A percentile compares a stretch with the other conserved stretches of the same genome.
Evolutionary conservation across 2,329 filamentous ascomycete species (phyloP).

Genomic region (Cladosporium sp.): DNA sequence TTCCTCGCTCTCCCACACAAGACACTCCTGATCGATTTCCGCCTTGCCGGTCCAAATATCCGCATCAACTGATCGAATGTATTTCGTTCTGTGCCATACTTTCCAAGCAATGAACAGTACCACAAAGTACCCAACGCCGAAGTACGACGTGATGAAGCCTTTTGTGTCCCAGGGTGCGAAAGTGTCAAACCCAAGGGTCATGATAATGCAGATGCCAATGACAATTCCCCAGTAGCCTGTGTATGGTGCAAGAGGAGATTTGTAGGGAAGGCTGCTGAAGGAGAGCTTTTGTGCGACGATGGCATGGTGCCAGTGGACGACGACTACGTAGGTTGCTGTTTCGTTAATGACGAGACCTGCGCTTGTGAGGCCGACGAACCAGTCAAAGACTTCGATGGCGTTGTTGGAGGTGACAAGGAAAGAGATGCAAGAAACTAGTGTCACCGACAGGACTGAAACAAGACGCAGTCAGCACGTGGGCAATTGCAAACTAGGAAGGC

Average conservation of each 20-base stretch:
- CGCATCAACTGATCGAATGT: slow-evolving; percentile 37
- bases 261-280: slow-evolving; percentile 43
- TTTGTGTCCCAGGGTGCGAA: slow-evolving; percentile 36
- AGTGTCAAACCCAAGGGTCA: slow-evolving; percentile 62
- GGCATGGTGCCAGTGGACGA: slow-evolving; percentile 43
- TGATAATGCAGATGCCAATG: slow-evolving; percentile 54
- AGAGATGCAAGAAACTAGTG: slow-evolving; percentile 50
- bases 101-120: slow-evolving; percentile 60
- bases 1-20: slow-evolving; percentile 3
- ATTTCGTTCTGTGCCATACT: slow-evolving; percentile 56
- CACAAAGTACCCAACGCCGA: slow-evolving; percentile 34
- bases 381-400: slow-evolving; percentile 29
- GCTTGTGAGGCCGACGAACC: slow-evolving; percentile 32
- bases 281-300: slow-evolving; percentile 48
- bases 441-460: slow-evolving; percentile 45
- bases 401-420: slow-evolving; percentile 50
- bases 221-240: slow-evolving; percentile 51
- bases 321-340: slow-evolving; percentile 26
- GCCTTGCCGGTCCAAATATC: slow-evolving; percentile 46
- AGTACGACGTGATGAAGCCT: slow-evolving; percentile 44
- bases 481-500: no score
- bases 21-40: slow-evolving; percentile 39
- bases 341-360: slow-evolving; percentile 32
- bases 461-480: neutral
- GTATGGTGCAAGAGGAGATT: slow-evolving; percentile 43